phyloP scores from a whole-genome alignment of 441 rosid species.

The Dalechampia spathulata region DNA sequence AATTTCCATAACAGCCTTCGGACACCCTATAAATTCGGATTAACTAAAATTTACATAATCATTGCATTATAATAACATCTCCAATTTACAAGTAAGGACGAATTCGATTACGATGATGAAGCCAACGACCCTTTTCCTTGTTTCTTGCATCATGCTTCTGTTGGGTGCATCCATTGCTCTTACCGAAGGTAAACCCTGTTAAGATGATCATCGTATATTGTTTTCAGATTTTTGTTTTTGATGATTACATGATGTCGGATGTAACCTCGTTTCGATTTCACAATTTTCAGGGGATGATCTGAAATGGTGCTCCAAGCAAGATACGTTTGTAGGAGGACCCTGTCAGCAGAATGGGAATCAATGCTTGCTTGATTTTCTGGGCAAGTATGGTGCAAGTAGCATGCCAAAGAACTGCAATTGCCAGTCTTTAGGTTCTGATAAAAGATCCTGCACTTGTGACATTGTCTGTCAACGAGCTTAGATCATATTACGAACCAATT shows the following conservation, averaged over 20 bases:
- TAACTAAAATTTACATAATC: too few species aligned
- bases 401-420: conserved; percentile 5
- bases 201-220: too few species aligned
- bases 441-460: background rate
- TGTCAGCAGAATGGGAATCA: background rate
- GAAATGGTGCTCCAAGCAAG: background rate
- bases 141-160: background rate
- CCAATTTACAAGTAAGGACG: background rate
- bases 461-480: background rate
- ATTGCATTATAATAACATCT: too few species aligned
- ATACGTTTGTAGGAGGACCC: background rate
- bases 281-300: background rate
- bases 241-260: too few species aligned
- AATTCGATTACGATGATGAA: background rate
- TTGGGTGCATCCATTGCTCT: background rate
- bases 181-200: background rate
- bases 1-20: too few species aligned
- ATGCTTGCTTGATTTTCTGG: conserved; percentile 3
- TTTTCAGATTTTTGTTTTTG: too few species aligned
- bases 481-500: too few species aligned
- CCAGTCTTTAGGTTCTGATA: background rate
- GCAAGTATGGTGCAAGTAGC: conserved; percentile 4
- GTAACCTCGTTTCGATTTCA: too few species aligned
- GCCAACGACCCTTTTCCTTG: background rate
- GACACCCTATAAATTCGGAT: too few species aligned